Evolutionary conservation across 805 yeast species (phyloP).

Genomic region (Wickerhamiella sorbophila): DNA sequence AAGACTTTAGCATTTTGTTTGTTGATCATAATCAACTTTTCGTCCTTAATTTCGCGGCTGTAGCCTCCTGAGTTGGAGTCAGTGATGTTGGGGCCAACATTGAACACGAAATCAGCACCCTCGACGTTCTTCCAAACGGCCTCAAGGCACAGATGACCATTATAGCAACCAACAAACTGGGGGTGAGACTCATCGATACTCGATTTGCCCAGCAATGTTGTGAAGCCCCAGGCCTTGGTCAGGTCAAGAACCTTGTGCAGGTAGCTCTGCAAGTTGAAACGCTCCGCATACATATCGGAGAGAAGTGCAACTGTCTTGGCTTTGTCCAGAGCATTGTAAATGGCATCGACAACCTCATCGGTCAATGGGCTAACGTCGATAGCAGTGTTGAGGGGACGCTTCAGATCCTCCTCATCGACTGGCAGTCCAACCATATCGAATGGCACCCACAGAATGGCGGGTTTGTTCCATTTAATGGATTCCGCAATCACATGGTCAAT

Average conservation of each 20-base stretch:
- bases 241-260: slow-evolving; percentile 34
- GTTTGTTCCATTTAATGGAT: slow-evolving; percentile 46
- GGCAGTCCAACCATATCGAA: slow-evolving; percentile 42
- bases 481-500: slow-evolving; percentile 52
- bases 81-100: slow-evolving; percentile 52
- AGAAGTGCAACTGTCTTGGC: slow-evolving; percentile 49
- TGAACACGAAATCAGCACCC: slow-evolving; percentile 51
- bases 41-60: slow-evolving; percentile 33
- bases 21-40: slow-evolving; percentile 36
- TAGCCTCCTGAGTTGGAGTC: slow-evolving; percentile 61
- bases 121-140: slow-evolving; percentile 37
- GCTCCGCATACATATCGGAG: slow-evolving; percentile 55
- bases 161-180: slow-evolving; percentile 57
- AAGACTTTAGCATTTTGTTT: slow-evolving; percentile 40
- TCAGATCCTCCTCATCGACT: slow-evolving; percentile 28
- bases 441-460: slow-evolving; percentile 75
- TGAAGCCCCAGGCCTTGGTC: slow-evolving; percentile 41
- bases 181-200: slow-evolving; percentile 54
- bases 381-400: slow-evolving; percentile 22
- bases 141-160: slow-evolving; percentile 41
- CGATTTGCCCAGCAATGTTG: slow-evolving; percentile 59
- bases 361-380: slow-evolving; percentile 21
- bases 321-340: slow-evolving; percentile 37
- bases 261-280: slow-evolving; percentile 29
- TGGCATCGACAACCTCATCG: slow-evolving; percentile 28